Evolutionary conservation across 768 basidiomycete genomes (phyloP).

Genomic region (Tylopilus felleus): DNA sequence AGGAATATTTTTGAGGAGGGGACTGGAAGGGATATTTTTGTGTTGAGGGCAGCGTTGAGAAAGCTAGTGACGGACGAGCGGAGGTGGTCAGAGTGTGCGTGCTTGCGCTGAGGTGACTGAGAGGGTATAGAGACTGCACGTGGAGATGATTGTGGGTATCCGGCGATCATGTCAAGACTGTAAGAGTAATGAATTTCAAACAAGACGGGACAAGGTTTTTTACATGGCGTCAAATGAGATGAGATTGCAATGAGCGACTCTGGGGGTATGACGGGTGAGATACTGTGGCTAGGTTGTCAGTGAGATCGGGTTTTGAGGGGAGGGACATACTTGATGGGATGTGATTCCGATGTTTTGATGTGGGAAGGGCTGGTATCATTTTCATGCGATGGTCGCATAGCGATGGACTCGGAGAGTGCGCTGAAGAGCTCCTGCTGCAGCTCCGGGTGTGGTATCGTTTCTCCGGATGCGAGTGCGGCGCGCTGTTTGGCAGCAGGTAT

Average conservation of each 20-base stretch:
- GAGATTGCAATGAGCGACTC: constrained; percentile 45
- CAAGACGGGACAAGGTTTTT: constrained; percentile 27
- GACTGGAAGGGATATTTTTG: constrained; percentile 16
- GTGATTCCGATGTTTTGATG: constrained; percentile 72
- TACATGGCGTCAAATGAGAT: constrained; percentile 28
- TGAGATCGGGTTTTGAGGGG: not conserved
- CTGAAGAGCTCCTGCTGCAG: constrained; percentile 50
- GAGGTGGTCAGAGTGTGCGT: too few species aligned
- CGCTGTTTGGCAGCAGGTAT: constrained; percentile 24
- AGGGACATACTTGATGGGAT: constrained; percentile 76
- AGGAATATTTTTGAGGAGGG: constrained; percentile 17
- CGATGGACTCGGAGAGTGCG: constrained; percentile 50
- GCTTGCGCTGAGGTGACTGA: too few species aligned
- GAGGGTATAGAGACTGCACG: not conserved
- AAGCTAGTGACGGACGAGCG: constrained; percentile 21
- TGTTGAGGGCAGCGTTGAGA: constrained; percentile 22
- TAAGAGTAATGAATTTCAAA: constrained; percentile 35
- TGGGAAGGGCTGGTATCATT: not conserved
- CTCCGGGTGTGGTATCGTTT: constrained; percentile 17
- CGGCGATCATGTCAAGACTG: constrained; percentile 32
- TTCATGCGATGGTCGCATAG: not conserved
- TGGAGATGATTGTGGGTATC: constrained; percentile 43
- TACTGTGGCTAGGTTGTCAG: constrained; percentile 30
- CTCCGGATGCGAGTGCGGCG: constrained; percentile 20
- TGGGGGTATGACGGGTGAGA: constrained; percentile 55